Conservation (phyloP, 2,329 filamentous ascomycete species). For the Purpureocillium takamizusanense region DNA sequence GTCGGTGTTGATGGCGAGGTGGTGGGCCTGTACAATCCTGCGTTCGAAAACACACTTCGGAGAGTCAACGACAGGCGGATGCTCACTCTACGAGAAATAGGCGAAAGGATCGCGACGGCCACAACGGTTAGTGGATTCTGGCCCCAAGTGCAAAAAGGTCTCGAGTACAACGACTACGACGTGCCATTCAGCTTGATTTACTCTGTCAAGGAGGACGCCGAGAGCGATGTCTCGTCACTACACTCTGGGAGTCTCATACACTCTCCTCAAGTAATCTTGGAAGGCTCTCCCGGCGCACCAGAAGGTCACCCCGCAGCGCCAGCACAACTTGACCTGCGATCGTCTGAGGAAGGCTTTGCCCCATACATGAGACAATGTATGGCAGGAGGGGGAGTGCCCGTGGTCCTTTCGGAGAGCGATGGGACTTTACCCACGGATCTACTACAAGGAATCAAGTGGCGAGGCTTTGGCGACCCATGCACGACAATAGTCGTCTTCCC, state of each 20-base stretch:
- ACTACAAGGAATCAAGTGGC: conserved; percentile 58
- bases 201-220: conserved; percentile 60
- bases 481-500: conserved; percentile 67
- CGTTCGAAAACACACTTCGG: conserved; percentile 71
- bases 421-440: conserved; percentile 56
- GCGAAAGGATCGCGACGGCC: conserved; percentile 65
- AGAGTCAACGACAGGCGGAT: conserved; percentile 74
- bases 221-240: conserved; percentile 64
- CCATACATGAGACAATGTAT: conserved; percentile 71
- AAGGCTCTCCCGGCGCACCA: conserved; percentile 63
- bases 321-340: conserved; percentile 56
- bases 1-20: conserved; percentile 67
- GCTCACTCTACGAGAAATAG: conserved; percentile 69
- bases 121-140: conserved; percentile 67
- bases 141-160: conserved; percentile 57
- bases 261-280: conserved; percentile 57
- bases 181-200: conserved; percentile 72
- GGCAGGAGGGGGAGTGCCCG: conserved; percentile 51
- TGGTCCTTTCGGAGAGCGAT: conserved; percentile 58
- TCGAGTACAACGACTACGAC: conserved; percentile 67
- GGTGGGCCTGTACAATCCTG: conserved; percentile 69
- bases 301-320: conserved; percentile 52
- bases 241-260: conserved; percentile 57
- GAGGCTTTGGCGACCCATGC: conserved; percentile 64
- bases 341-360: conserved; percentile 64